Percentiles rank a stretch among this genome's conserved stretches.
Conservation (phyloP, 352 stramenopile genomes). For the Elongisporangium prolatum region DNA sequence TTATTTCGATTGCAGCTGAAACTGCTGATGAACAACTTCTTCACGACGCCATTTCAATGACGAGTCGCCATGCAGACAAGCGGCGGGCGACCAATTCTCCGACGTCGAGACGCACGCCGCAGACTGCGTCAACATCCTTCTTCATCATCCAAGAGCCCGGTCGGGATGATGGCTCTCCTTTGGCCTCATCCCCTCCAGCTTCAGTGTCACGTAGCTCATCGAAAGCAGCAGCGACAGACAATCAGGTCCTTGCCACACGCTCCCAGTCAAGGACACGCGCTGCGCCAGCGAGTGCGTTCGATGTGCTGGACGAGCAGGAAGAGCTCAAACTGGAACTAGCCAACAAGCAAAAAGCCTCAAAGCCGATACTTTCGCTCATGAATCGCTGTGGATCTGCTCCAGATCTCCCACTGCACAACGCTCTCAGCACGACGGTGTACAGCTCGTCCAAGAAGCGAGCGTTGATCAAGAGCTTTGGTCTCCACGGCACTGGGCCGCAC, state of each 20-base stretch:
- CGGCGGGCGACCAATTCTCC: background rate
- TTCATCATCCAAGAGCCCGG: conserved; percentile 65
- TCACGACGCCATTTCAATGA: background rate
- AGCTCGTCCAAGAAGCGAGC: conserved; percentile 66
- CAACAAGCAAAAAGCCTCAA: background rate
- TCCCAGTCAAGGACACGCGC: background rate
- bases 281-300: background rate
- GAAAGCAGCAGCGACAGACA: conserved; percentile 2
- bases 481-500: conserved; percentile 29
- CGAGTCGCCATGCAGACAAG: background rate
- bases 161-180: conserved; percentile 1
- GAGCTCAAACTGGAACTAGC: conserved; percentile 2
- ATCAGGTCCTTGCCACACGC: background rate
- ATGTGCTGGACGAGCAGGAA: conserved; percentile 3
- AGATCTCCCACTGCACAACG: conserved; percentile 54
- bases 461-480: conserved; percentile 14
- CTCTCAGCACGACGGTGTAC: conserved; percentile 43
- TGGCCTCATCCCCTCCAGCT: background rate
- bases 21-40: background rate
- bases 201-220: background rate
- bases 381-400: conserved; percentile 60
- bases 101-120: background rate
- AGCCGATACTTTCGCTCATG: conserved; percentile 26
- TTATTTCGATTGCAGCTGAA: background rate
- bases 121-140: conserved; percentile 30